Base-by-base conservation (phyloP, 192 early-diverging fungal species). In the Coemansia sp. region DNA sequence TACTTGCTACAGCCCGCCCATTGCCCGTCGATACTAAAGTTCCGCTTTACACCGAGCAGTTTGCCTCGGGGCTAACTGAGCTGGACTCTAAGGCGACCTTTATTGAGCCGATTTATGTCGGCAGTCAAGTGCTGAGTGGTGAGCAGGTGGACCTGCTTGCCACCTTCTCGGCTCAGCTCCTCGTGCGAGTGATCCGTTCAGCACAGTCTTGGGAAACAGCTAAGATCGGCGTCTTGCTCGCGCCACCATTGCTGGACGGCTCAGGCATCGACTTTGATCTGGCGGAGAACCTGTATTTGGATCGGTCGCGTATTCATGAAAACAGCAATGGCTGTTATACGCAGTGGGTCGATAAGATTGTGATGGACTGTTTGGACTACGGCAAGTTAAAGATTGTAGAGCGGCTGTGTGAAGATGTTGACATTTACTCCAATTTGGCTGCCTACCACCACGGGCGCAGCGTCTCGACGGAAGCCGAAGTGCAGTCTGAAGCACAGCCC, bases 141-240 rank as follows among this genome's bases (percentile, higher is more conserved):
- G 80, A 79, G 10, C 76, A 84, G 20, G 68, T 87, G 0, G 78
- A 86, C 0, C n/a, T 62, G 2, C 62, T 91, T 1, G 84, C 80
- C 8, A 70, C 83, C n/a, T 92, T 87, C 57, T 90, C 88, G 0
- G 63, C 89, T 3, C 73, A 81, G 13, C 33, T 88, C 8, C 70
- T 89, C 41, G 61, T 73, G 9, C 80, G 87, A 8, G 73, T 90
- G 7, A 65, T 81, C 34, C 80, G 85, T 27, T 78, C 76, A 63
- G 77, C 72, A 5, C 86, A 88, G 61, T 47, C 70, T 24, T 91
- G 90, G 73, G 63, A 76, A 5, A 47, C 83, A 29, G 77, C 81
- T 15, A 74, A 85, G 33, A 70, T 89, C 43, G 84, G 90, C 0
- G 88, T 83, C 36, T 78, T 90, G 34, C 29, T 93, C 29, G 88